Evolutionary conservation across 805 yeast species (phyloP).

Genomic region (Pichia californica): DNA sequence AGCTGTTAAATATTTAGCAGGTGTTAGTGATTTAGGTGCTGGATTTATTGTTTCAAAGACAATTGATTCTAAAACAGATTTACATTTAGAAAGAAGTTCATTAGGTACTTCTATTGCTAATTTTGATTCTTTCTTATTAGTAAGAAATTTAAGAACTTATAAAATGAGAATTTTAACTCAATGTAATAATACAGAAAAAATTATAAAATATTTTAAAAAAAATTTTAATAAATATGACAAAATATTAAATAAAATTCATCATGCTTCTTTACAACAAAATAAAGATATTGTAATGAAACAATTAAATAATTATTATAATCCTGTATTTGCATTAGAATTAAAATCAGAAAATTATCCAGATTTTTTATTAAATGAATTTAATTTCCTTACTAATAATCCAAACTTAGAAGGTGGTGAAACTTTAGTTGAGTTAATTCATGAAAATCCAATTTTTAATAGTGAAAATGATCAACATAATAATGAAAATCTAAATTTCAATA

Average conservation of each 20-base stretch:
- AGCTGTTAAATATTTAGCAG: constrained; percentile 52
- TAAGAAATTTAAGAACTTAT: constrained; percentile 44
- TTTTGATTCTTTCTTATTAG: constrained; percentile 41
- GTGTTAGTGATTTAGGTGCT: constrained; percentile 49
- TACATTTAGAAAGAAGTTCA: constrained; percentile 36
- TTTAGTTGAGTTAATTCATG: constrained; percentile 40
- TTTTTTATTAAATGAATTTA: constrained; percentile 37
- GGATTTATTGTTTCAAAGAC: constrained; percentile 42
- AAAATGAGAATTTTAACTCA: constrained; percentile 45
- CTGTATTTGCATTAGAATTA: constrained; percentile 41
- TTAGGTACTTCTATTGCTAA: constrained; percentile 49
- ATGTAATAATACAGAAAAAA: constrained; percentile 36
- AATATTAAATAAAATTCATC: constrained; percentile 33
- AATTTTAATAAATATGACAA: constrained; percentile 30
- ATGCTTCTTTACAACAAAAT: constrained; percentile 43
- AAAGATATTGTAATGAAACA: constrained; percentile 33
- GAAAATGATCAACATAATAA: not conserved
- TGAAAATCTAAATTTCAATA: constrained; percentile 4
- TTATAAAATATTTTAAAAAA: constrained; percentile 34
- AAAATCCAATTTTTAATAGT: constrained; percentile 25
- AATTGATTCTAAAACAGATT: constrained; percentile 25
- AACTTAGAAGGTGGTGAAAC: constrained; percentile 46
- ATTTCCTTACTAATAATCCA: constrained; percentile 44
- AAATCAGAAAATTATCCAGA: constrained; percentile 32
- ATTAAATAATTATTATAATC: constrained; percentile 37